phyloP scores from a whole-genome alignment of 2,329 filamentous ascomycete species.

The Amauroascus verrucosus region DNA sequence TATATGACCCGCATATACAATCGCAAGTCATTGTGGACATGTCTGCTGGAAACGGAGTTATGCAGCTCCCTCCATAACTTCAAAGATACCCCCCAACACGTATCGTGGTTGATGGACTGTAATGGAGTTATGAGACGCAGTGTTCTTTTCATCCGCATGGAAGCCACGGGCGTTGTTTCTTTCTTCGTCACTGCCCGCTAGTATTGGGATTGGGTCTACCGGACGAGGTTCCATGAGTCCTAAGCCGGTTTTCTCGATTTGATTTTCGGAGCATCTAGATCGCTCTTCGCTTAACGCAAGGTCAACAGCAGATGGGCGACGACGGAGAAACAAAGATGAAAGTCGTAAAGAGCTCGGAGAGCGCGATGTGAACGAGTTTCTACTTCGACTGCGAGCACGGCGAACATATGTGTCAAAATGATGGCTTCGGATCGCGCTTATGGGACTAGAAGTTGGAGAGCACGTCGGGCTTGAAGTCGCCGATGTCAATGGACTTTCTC shows the following conservation, averaged over 20 bases:
- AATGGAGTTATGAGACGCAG: not conserved
- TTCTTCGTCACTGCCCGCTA: slow-evolving; percentile 12
- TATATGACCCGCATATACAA: slow-evolving; percentile 5
- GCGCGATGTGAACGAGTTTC: slow-evolving; percentile 24
- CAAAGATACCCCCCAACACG: slow-evolving; percentile 40
- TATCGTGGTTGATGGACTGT: slow-evolving; percentile 24
- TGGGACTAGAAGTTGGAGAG: slow-evolving; percentile 24
- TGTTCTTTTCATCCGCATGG: not conserved
- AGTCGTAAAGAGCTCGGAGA: slow-evolving; percentile 23
- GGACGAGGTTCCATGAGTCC: slow-evolving; percentile 38
- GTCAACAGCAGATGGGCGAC: slow-evolving; percentile 36
- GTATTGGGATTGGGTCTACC: slow-evolving; percentile 26
- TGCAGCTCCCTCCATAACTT: slow-evolving; percentile 37
- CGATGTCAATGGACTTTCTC: slow-evolving; percentile 24
- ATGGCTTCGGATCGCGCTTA: slow-evolving; percentile 20
- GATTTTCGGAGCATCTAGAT: slow-evolving; percentile 30
- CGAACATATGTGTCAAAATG: slow-evolving; percentile 18
- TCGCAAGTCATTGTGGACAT: not conserved
- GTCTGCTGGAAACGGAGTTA: slow-evolving; percentile 15
- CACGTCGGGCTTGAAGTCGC: slow-evolving; percentile 24
- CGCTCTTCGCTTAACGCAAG: slow-evolving; percentile 36
- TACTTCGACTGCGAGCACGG: slow-evolving; percentile 22
- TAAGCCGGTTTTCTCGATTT: slow-evolving; percentile 33
- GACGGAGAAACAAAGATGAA: slow-evolving; percentile 29
- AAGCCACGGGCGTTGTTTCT: slow-evolving; percentile 7